Percentiles rank a stretch among this genome's conserved stretches.
phyloP scores from a whole-genome alignment of 2,329 filamentous ascomycete species.

The Neocatenulostroma microsporum region DNA sequence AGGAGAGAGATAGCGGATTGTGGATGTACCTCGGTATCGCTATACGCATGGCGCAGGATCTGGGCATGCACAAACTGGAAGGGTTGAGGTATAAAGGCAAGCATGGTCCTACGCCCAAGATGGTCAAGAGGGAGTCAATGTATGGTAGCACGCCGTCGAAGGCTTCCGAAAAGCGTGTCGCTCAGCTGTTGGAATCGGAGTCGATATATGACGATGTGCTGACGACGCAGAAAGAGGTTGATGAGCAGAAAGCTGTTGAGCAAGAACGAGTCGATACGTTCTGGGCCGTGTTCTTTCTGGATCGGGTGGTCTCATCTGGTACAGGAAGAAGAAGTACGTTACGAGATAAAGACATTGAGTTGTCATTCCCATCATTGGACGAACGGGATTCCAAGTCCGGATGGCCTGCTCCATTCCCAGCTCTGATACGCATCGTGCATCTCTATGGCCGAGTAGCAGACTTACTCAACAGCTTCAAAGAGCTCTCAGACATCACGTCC shows the following conservation, averaged over 20 bases:
- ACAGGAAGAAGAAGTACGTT: constrained; percentile 78
- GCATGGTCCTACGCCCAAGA: constrained; percentile 49
- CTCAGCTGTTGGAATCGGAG: background rate
- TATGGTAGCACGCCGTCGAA: constrained; percentile 8
- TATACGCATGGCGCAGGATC: constrained; percentile 71
- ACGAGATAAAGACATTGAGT: constrained; percentile 75
- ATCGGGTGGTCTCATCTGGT: constrained; percentile 79
- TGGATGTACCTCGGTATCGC: constrained; percentile 92
- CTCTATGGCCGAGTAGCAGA: constrained; percentile 80
- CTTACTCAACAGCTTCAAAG: constrained; percentile 70
- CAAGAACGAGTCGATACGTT: constrained; percentile 80
- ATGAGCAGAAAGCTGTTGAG: constrained; percentile 56
- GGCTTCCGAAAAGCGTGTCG: background rate
- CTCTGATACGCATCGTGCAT: constrained; percentile 74
- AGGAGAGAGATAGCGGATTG: constrained; percentile 76
- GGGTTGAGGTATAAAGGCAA: constrained; percentile 56
- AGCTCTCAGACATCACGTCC: constrained; percentile 63
- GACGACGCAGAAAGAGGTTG: constrained; percentile 49
- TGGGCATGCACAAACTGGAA: constrained; percentile 74
- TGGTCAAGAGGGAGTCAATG: constrained; percentile 37
- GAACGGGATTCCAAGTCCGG: constrained; percentile 49
- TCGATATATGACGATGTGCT: constrained; percentile 35
- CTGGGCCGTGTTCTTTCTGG: constrained; percentile 83
- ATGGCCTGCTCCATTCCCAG: constrained; percentile 72
- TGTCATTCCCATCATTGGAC: constrained; percentile 56